Conservation (phyloP, 2,329 filamentous ascomycete genomes). For the Neofusicoccum parvum region DNA sequence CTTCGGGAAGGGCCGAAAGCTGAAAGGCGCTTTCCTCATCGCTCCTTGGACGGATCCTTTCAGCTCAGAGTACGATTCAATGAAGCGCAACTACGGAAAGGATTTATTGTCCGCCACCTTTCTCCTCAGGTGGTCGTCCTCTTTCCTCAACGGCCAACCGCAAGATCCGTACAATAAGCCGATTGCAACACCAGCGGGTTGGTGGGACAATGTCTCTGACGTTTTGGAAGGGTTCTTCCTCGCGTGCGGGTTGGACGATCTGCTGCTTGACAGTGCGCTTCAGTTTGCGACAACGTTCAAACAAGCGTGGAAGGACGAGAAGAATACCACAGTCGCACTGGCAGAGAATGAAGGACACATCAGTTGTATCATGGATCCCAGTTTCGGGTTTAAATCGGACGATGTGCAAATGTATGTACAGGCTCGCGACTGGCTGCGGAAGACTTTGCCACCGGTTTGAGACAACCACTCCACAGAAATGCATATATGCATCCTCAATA, state of each 20-base stretch:
- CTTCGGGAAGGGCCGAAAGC: not conserved
- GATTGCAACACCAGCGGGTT: not conserved
- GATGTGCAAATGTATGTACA: not conserved
- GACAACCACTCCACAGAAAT: too few relatives aligned
- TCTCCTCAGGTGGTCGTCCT: not conserved
- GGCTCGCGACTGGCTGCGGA: not conserved
- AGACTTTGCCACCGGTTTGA: too few relatives aligned
- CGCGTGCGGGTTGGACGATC: not conserved
- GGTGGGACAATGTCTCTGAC: not conserved
- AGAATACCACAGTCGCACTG: not conserved
- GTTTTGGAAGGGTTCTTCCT: not conserved
- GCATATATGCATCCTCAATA: too few relatives aligned
- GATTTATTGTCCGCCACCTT: not conserved
- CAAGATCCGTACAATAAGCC: constrained; percentile 5
- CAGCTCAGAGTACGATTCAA: not conserved
- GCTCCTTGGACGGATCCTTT: constrained; percentile 20
- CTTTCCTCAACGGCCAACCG: not conserved
- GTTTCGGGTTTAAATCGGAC: not conserved
- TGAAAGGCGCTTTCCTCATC: constrained; percentile 1
- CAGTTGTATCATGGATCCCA: not conserved
- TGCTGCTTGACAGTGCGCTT: not conserved
- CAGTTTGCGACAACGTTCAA: not conserved
- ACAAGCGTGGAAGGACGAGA: not conserved
- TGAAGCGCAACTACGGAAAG: not conserved
- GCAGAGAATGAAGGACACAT: not conserved